Conservation (phyloP, 1,284 basidiomycete species). For the Microbotryomycetes sp. region DNA sequence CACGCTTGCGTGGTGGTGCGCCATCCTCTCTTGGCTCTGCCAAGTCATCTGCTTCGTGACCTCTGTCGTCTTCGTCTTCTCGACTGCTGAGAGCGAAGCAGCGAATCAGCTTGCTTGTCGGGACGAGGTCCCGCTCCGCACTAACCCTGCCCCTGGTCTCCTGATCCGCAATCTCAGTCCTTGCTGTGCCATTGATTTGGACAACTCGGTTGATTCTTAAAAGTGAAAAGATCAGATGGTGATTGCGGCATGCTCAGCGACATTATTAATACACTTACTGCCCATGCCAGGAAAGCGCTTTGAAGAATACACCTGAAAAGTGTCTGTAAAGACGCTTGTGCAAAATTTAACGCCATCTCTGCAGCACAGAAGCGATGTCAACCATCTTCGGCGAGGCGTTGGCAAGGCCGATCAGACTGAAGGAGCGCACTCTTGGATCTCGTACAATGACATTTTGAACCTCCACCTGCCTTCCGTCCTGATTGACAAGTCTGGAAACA, state of each 20-base stretch:
- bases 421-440: constrained; percentile 77
- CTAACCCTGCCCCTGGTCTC: constrained; percentile 5
- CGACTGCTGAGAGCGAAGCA: no score
- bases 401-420: not conserved
- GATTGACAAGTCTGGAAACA: constrained; percentile 43
- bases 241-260: constrained; percentile 5
- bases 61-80: no score
- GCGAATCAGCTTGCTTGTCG: no score
- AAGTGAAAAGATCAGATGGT: constrained; percentile 20
- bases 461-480: constrained; percentile 79
- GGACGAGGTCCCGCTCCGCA: not conserved
- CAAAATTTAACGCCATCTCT: constrained; percentile 78
- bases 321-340: constrained; percentile 76
- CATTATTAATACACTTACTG: constrained; percentile 48
- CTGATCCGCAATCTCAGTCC: constrained; percentile 77
- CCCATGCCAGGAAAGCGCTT: constrained; percentile 89
- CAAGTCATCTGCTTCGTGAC: no score
- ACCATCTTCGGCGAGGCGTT: not conserved
- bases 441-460: constrained; percentile 83
- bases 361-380: constrained; percentile 4
- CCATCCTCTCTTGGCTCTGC: no score
- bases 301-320: constrained; percentile 82
- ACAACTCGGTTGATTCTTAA: constrained; percentile 74
- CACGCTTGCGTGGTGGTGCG: no score
- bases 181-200: constrained; percentile 83